Evolutionary conservation across 768 basidiomycete genomes (phyloP), one percentile per base, ranked within the genome.

Genomic region (Suillus variegatus): DNA sequence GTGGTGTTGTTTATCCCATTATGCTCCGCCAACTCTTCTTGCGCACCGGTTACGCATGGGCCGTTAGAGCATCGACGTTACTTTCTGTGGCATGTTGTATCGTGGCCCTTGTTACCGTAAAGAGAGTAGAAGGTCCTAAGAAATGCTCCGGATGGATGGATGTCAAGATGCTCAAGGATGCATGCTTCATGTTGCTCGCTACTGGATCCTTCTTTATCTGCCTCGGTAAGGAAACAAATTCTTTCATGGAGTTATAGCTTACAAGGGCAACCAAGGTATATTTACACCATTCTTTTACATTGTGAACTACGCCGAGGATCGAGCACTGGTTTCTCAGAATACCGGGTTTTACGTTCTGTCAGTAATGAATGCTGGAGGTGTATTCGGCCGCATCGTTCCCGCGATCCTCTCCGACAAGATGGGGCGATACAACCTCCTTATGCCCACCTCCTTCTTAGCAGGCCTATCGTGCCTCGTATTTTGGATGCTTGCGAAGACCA

Each of bases 271-370:
- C 32, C 5, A 68, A 91, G 90, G 89, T 35, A 76, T 91, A 5
- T 92, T 90, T 76, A 87, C 86, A 28, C 90, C 90, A 8, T 88
- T 85, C 73, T 88, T 90, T 72, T 92, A 86, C 77, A 85, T 92
- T 62, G 83, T 85, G 25, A 82, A 84, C 60, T 90, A 87, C 73
- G 79, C 88, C 22, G 77, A 79, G 63, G 81, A 80, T 51, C 75
- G 71, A 82, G 64, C 75, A 72, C 57, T 70, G 56, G 75, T 85
- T 46, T 66, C 81, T 3, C 61, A 80, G 8, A 63, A 76, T 51
- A 77, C 75, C 35, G 80, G 84, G 0, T 86, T 88, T 76, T 83
- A 82, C 68, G 81, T 88, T 7, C 81, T 91, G 22, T 85, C 90
- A 0, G 81, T 87, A 52, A 82, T 92, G 81, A 92, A 91, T 71